Evolutionary conservation across 1,139 yeast species (phyloP).

Genomic region (Blastobotrys ciferrii): DNA sequence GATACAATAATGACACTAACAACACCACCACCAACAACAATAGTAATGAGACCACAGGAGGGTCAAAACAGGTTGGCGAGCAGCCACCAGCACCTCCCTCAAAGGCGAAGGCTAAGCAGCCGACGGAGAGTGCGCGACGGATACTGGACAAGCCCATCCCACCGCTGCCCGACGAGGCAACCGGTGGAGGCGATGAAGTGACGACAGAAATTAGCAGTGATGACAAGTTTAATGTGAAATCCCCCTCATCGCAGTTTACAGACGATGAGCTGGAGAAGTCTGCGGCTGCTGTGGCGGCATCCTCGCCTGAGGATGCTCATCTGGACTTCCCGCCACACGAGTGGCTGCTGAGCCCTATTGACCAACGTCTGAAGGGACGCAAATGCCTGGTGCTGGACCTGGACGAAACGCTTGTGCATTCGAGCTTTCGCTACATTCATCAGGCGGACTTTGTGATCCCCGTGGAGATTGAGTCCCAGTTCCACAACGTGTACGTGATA

Average conservation of each 20-base stretch:
- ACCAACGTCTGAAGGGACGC: conserved; percentile 47
- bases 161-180: conserved; percentile 20
- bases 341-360: conserved; percentile 61
- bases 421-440: conserved; percentile 85
- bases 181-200: conserved; percentile 1
- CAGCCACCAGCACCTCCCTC: neutral
- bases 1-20: neutral
- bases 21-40: conserved; percentile 3
- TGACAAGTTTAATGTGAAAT: conserved; percentile 13
- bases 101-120: neutral
- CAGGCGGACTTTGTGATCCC: conserved; percentile 96
- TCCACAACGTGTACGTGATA: conserved; percentile 92
- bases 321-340: conserved; percentile 4
- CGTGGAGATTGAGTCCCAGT: conserved; percentile 82
- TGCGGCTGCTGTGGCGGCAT: conserved; percentile 7
- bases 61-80: no score
- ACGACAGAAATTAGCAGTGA: conserved; percentile 10
- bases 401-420: conserved; percentile 95
- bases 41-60: neutral
- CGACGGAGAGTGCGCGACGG: conserved; percentile 8
- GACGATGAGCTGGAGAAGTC: conserved; percentile 7
- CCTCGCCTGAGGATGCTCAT: conserved; percentile 6
- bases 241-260: conserved; percentile 2
- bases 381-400: conserved; percentile 89
- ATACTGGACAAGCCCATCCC: conserved; percentile 27